A percentile compares a stretch with the other conserved stretches of the same genome.
phyloP scores from a whole-genome alignment of 495 filamentous ascomycete genomes.

The Xylaria castorea region DNA sequence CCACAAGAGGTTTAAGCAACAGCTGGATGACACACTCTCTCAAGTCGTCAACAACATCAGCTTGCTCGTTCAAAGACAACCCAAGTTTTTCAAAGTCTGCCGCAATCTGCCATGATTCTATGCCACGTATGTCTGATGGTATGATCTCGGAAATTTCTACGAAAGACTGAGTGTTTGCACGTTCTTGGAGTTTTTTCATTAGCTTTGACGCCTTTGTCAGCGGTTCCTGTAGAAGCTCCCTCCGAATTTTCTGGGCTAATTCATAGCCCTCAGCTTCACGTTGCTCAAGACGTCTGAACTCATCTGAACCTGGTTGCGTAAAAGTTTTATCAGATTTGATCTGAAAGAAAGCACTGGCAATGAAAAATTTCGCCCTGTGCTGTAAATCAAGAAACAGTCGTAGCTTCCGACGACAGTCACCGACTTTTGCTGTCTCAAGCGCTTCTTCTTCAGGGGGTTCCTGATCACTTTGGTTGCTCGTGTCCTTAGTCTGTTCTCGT shows the following conservation, averaged over 20 bases:
- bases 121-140: slow-evolving; percentile 32
- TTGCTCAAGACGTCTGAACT: slow-evolving; percentile 69
- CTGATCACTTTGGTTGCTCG: slow-evolving; percentile 42
- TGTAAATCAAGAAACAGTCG: slow-evolving; percentile 77
- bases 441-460: slow-evolving; percentile 38
- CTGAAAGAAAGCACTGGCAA: slow-evolving; percentile 81
- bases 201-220: slow-evolving; percentile 30
- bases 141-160: slow-evolving; percentile 65
- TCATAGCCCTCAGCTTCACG: slow-evolving; percentile 77
- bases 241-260: slow-evolving; percentile 73
- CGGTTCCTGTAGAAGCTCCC: slow-evolving; percentile 70
- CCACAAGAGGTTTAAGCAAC: slow-evolving; percentile 76
- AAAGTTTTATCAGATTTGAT: slow-evolving; percentile 72
- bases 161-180: slow-evolving; percentile 58
- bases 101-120: slow-evolving; percentile 45
- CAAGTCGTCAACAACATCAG: slow-evolving; percentile 72
- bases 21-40: slow-evolving; percentile 71
- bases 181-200: slow-evolving; percentile 57
- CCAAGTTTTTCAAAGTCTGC: slow-evolving; percentile 48
- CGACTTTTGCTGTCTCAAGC: slow-evolving; percentile 33
- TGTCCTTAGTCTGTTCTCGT: slow-evolving; percentile 37
- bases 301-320: slow-evolving; percentile 67
- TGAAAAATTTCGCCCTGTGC: slow-evolving; percentile 84
- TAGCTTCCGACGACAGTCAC: slow-evolving; percentile 69
- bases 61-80: slow-evolving; percentile 70